Base-by-base conservation (phyloP, 495 filamentous ascomycete species). In the Opeltia flavorubescens region DNA sequence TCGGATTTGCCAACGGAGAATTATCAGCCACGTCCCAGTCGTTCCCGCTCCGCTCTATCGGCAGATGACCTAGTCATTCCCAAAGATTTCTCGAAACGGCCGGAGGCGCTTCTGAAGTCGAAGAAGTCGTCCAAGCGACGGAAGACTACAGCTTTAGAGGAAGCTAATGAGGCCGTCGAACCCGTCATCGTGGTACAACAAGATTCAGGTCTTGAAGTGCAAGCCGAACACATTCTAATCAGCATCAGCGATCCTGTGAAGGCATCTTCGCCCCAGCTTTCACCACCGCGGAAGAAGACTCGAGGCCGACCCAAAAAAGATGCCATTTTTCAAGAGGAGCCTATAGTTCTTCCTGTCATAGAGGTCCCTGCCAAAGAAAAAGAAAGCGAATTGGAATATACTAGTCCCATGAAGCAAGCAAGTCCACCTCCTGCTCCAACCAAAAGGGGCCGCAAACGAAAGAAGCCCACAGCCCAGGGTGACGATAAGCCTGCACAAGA, bases 361-460 rank as follows among this genome's bases (percentile, higher is more conserved):
- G 30, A 33, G 9, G 30, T 9, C 9, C 9, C 30, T 9, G 15
- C 30, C 30, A 15, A 9, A 9, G 9, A 9, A 33, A 15, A 9
- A 9, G 30, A 33, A 9, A 33, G 30, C 30, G 30, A 33, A 9
- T n/a, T 9, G 9, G 30, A 33, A 15, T 9, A 9, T 33, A 33
- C 30, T 9, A 15, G 9, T 9, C 9, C 30, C 30, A 15, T 9
- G 9, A 15, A 9, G 30, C 30, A 9, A 9, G 9, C 9, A 33
- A 27, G 38, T 34, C 7, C 48, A 44, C 17, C 36, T 2, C 50
- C 59, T 17, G 53, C 50, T 0, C 61, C 65, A 21, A 68, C 66
- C 44, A 71, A 70, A 53, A 66, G 67, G 45, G 67, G 68, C 9
- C 65, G 68, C 27, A 70, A 70, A 50, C 63, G 62, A 34, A 71